Percentiles rank a stretch among this genome's conserved stretches.
phyloP scores from a whole-genome alignment of 495 filamentous ascomycete genomes.

The Hypoxylon perforatum region DNA sequence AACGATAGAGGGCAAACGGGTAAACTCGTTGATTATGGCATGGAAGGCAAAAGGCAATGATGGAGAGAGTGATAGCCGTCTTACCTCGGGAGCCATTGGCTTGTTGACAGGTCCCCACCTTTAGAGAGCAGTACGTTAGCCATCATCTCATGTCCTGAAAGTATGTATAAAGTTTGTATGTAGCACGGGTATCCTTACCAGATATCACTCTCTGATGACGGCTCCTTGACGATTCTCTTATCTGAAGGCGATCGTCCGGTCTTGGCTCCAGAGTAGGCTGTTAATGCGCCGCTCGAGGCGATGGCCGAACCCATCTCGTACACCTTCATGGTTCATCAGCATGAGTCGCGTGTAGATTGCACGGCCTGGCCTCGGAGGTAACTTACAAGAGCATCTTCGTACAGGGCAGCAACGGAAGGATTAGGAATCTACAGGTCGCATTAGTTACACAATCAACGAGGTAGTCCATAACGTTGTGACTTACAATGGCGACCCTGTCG shows the following conservation, averaged over 20 bases:
- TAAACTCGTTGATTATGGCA: slow-evolving; percentile 3
- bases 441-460: slow-evolving; percentile 20
- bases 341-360: slow-evolving; percentile 24
- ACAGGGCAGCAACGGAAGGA: slow-evolving; percentile 88
- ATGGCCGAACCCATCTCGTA: slow-evolving; percentile 98
- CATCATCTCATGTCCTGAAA: slow-evolving; percentile 1
- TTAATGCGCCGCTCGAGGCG: slow-evolving; percentile 92
- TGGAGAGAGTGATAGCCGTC: slow-evolving; percentile 43
- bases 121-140: slow-evolving; percentile 20
- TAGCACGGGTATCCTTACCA: slow-evolving; percentile 77
- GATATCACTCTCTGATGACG: slow-evolving; percentile 86
- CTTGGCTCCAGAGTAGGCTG: slow-evolving; percentile 97
- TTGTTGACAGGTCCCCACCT: slow-evolving; percentile 90
- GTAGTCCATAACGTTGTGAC: slow-evolving; percentile 36
- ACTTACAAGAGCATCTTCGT: slow-evolving; percentile 92
- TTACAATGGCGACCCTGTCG: slow-evolving; percentile 95
- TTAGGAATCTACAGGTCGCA: slow-evolving; percentile 77
- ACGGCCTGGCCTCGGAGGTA: slow-evolving; percentile 12
- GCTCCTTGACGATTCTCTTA: slow-evolving; percentile 96
- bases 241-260: slow-evolving; percentile 96
- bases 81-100: slow-evolving; percentile 97
- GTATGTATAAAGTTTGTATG: not conserved
- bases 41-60: slow-evolving; percentile 1
- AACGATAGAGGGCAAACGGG: slow-evolving; percentile 2
- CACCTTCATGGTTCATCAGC: slow-evolving; percentile 53